These are phyloP conservation scores for Sesbania bispinosa DNA, from an alignment of 306 rosid genomes.

Conservation along the genomic window DNA sequence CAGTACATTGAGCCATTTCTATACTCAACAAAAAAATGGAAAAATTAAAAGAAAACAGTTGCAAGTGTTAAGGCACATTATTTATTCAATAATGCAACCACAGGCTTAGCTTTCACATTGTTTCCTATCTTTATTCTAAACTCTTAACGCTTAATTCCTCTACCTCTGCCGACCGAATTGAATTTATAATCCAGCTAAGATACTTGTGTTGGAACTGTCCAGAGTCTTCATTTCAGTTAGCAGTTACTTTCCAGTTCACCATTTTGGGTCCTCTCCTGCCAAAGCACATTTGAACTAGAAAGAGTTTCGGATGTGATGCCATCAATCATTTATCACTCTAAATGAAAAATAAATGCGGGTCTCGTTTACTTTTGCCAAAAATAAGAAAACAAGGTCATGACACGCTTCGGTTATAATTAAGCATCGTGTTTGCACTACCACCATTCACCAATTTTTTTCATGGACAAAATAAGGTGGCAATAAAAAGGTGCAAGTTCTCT, in stretches of 20 bases:
- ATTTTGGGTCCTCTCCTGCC: too few relatives aligned
- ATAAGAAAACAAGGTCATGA: too few relatives aligned
- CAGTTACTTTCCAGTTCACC: background rate
- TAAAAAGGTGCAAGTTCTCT: too few relatives aligned
- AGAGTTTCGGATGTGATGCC: too few relatives aligned
- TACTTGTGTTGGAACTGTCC: background rate
- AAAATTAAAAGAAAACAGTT: too few relatives aligned
- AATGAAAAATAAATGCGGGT: too few relatives aligned
- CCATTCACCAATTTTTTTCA: background rate
- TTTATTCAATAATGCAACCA: background rate
- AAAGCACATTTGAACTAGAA: too few relatives aligned
- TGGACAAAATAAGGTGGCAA: background rate
- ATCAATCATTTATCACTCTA: too few relatives aligned
- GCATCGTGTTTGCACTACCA: background rate
- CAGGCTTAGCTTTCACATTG: constrained; percentile 1
- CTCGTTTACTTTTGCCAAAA: too few relatives aligned
- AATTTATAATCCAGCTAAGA: constrained; percentile 17
- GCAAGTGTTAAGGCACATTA: background rate
- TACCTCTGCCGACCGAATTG: background rate
- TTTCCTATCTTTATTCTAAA: too few relatives aligned
- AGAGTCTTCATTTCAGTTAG: background rate
- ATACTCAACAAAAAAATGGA: too few relatives aligned
- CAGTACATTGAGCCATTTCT: too few relatives aligned
- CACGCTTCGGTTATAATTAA: background rate
- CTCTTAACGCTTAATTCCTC: background rate